These are phyloP conservation scores for Grosmannia clavigera DNA, from an alignment of 2,329 filamentous ascomycete species.

Conservation along the genomic window DNA sequence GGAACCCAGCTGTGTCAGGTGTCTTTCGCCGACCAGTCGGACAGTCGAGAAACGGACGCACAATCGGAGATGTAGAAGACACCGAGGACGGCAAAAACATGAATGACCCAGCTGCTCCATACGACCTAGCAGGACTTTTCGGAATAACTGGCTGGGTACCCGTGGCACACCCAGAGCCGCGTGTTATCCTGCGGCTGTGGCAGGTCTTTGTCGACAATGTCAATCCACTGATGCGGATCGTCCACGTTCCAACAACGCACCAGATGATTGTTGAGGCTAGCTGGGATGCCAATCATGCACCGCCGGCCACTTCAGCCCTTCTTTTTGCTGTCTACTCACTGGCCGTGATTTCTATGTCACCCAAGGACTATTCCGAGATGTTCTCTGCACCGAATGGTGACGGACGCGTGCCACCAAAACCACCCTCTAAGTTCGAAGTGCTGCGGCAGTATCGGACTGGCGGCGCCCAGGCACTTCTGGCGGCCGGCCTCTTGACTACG, in stretches of 20 bases:
- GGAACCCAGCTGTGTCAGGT: slow-evolving; percentile 1
- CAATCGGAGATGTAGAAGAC: not conserved
- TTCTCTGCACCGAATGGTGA: not conserved
- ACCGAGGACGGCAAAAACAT: not conserved
- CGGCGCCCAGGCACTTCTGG: slow-evolving; percentile 14
- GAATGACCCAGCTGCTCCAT: not conserved
- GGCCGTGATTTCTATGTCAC: slow-evolving; percentile 13
- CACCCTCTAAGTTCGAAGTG: slow-evolving; percentile 1
- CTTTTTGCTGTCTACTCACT: slow-evolving; percentile 19
- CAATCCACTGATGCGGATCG: slow-evolving; percentile 20
- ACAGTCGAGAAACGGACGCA: not conserved
- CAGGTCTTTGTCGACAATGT: slow-evolving; percentile 21
- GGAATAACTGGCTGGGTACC: not conserved
- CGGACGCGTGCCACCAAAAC: not conserved
- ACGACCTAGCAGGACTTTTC: not conserved
- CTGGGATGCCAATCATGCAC: slow-evolving; percentile 13
- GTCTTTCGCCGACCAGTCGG: slow-evolving; percentile 3
- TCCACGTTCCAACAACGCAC: slow-evolving; percentile 21
- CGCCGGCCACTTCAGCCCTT: slow-evolving; percentile 13
- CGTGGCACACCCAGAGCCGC: slow-evolving; percentile 19
- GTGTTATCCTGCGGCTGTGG: slow-evolving; percentile 19
- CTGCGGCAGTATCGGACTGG: slow-evolving; percentile 15
- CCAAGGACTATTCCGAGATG: slow-evolving; percentile 1
- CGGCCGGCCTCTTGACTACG: slow-evolving; percentile 17
- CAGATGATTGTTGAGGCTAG: slow-evolving; percentile 19